Conservation (phyloP, 148 eudicot species). For the Rhododendron simsii region DNA sequence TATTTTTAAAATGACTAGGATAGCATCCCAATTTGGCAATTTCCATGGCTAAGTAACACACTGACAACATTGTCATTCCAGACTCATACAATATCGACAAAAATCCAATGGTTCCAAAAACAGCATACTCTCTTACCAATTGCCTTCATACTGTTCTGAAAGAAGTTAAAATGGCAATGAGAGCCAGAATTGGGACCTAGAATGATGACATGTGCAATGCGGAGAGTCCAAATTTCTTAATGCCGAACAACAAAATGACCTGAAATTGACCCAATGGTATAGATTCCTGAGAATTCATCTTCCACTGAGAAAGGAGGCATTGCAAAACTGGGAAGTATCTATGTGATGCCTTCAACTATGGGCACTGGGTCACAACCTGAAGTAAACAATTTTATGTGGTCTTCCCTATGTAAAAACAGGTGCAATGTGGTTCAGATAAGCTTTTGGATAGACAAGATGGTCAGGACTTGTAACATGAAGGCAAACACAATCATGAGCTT, state of each 20-base stretch:
- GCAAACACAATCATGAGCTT: neutral
- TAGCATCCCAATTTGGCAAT: neutral
- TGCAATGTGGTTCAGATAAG: neutral
- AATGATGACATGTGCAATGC: neutral
- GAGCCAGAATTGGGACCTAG: neutral
- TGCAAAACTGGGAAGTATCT: neutral
- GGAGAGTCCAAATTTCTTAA: slow-evolving; percentile 1
- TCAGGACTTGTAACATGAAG: neutral
- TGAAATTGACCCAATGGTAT: neutral
- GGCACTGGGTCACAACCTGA: neutral
- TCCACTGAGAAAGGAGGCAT: neutral
- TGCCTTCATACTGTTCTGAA: neutral
- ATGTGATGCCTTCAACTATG: neutral
- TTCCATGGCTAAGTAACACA: neutral
- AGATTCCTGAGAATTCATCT: neutral
- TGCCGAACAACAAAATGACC: neutral
- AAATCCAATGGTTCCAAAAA: neutral
- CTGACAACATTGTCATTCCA: no score
- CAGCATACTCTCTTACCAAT: neutral
- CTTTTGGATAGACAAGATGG: neutral
- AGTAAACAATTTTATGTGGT: neutral
- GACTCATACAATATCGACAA: neutral
- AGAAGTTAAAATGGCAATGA: neutral
- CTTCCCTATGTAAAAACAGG: neutral
- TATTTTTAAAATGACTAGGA: neutral